Evolutionary conservation across 129 eudicot genomes (phyloP), one percentile per base, ranked within the genome.

Genomic region (Flaveria robusta): DNA sequence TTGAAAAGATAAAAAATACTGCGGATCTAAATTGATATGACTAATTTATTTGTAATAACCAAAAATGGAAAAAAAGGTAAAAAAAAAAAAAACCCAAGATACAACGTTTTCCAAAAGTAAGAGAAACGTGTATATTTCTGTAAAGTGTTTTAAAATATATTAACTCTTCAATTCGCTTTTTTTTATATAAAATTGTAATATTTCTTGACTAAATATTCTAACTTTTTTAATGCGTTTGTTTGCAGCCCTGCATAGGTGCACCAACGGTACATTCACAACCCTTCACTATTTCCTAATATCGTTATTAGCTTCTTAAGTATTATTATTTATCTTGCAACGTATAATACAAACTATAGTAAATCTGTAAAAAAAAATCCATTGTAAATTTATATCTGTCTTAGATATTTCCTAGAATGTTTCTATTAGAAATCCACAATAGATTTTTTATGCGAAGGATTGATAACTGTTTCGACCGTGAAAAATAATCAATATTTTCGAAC

Each of bases 161-260:
- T 1, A 66, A 39, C 16, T 19, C 39, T 34, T 34, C 7, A 0
- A 34, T 34, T 34, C 39, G 39, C 39, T 5, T 34, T 66, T 41
- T n/a, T 13, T 64, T 6, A 43, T 43, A 43, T 1, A 10, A 8
- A 1, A 29, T 3, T 49, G 39, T 37, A 22, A 71, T 49, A 7
- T 49, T 9, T 65, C 1, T 23, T 47, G 19, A 18, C 12, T 41
- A 24, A 18, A 47, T 66, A 29, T 31, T 23, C 39, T 72, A 65
- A 80, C 39, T 23, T 58, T 54, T 49, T 37, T 74, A 18, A 64
- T 51, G 24, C 24, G 39, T 67, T 52, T 75, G 31, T 13, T 70
- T 72, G 85, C 91, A 93, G 99, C 92, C 96, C 31, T 95, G 99
- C 86, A 77, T 70, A 29, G 83, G 78, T 7, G 97, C 97, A 26